These are phyloP conservation scores for Tylopilus balloui DNA, from an alignment of 768 basidiomycete species.

Conservation along the genomic window DNA sequence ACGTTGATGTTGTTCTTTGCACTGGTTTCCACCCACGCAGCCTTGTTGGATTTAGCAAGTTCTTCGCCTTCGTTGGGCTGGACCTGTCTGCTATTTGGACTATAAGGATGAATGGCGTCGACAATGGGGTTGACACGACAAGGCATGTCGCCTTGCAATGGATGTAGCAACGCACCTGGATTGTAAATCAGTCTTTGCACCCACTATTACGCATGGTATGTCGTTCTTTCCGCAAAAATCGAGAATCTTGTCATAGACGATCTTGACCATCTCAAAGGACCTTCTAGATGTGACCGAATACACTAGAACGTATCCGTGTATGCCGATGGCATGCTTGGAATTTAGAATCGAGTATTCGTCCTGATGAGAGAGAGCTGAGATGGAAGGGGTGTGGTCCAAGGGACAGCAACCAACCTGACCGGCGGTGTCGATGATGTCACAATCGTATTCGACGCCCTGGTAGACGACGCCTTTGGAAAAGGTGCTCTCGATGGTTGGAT, in stretches of 20 bases:
- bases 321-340: constrained; percentile 91
- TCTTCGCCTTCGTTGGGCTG: constrained; percentile 66
- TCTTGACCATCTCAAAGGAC: constrained; percentile 93
- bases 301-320: constrained; percentile 95
- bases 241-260: constrained; percentile 90
- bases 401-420: constrained; percentile 66
- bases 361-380: constrained; percentile 27
- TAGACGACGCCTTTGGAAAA: constrained; percentile 81
- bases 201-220: constrained; percentile 92
- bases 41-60: constrained; percentile 65
- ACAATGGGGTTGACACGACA: constrained; percentile 11
- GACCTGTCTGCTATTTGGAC: constrained; percentile 61
- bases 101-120: constrained; percentile 28
- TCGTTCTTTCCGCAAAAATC: constrained; percentile 79
- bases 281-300: constrained; percentile 88
- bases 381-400: neutral
- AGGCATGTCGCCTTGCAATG: constrained; percentile 6
- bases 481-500: constrained; percentile 91
- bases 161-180: constrained; percentile 51
- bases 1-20: constrained; percentile 86
- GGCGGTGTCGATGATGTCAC: constrained; percentile 97
- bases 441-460: constrained; percentile 89
- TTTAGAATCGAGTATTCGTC: constrained; percentile 96
- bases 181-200: constrained; percentile 83
- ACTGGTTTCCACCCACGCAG: constrained; percentile 85